A percentile compares a stretch with the other conserved stretches of the same genome.
These are phyloP conservation scores for Diplodia seriata DNA, from an alignment of 2,329 filamentous ascomycete genomes.

Conservation along the genomic window DNA sequence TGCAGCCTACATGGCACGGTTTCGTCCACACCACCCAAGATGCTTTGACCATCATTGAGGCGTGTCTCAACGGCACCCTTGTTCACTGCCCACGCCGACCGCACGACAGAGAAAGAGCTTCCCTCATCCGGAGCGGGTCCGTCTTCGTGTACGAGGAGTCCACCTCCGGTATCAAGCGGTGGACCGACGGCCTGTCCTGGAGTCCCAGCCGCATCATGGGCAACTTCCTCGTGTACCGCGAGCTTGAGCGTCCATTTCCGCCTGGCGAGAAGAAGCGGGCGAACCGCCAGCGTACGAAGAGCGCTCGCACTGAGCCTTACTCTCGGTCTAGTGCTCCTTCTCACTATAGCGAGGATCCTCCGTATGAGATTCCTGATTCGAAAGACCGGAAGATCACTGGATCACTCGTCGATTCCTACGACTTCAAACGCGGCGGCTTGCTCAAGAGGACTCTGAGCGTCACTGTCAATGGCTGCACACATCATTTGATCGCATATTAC, in stretches of 20 bases:
- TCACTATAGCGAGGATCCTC: conserved; percentile 21
- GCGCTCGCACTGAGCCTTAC: conserved; percentile 59
- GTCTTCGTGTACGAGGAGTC: conserved; percentile 90
- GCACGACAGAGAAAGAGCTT: conserved; percentile 80
- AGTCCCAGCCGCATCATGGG: conserved; percentile 85
- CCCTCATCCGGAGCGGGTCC: conserved; percentile 81
- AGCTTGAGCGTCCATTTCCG: conserved; percentile 78
- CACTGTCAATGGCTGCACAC: conserved; percentile 73
- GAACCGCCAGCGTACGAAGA: conserved; percentile 56
- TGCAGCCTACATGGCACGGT: conserved; percentile 71
- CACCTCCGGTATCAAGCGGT: conserved; percentile 88
- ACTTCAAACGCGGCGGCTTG: conserved; percentile 81
- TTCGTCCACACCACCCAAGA: conserved; percentile 74
- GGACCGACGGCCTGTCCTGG: conserved; percentile 93
- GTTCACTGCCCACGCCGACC: conserved; percentile 82
- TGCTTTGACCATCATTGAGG: conserved; percentile 81
- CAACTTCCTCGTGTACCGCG: conserved; percentile 85
- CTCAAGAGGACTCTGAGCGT: conserved; percentile 95
- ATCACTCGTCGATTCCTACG: conserved; percentile 87
- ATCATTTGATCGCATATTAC: conserved; percentile 91
- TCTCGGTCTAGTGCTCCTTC: conserved; percentile 48
- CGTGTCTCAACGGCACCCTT: conserved; percentile 72
- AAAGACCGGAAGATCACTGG: conserved; percentile 71
- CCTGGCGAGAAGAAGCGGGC: conserved; percentile 86
- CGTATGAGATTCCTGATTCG: conserved; percentile 46